Conservation (phyloP, 129 eudicot species). For the Centrapalus pauciflorus region DNA sequence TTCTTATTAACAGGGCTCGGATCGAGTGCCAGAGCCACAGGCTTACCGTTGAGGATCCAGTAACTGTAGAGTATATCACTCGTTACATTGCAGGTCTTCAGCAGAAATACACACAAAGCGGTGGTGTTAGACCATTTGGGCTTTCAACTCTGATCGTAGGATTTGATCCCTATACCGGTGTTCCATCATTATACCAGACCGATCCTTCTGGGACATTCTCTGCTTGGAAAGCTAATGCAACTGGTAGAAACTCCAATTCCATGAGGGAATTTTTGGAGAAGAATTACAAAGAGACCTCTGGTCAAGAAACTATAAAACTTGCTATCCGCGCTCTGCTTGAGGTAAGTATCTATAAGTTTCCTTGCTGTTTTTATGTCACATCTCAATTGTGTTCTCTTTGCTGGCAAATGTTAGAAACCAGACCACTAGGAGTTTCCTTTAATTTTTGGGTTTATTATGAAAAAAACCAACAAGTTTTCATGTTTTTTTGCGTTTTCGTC, state of each 20-base stretch:
- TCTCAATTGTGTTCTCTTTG: no score
- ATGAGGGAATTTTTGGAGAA: slow-evolving; percentile 69
- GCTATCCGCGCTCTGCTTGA: slow-evolving; percentile 78
- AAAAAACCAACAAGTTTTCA: no score
- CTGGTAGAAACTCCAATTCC: slow-evolving; percentile 83
- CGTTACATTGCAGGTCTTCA: slow-evolving; percentile 90
- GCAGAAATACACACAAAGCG: slow-evolving; percentile 87
- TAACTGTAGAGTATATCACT: slow-evolving; percentile 80
- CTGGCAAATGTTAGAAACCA: no score
- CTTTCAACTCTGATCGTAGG: slow-evolving; percentile 86
- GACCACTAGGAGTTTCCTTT: no score
- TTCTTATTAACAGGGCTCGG: slow-evolving; percentile 65
- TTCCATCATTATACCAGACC: slow-evolving; percentile 75
- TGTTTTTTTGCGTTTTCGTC: no score
- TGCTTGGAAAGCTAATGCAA: slow-evolving; percentile 89
- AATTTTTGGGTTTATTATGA: no score
- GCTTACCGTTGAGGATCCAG: slow-evolving; percentile 83
- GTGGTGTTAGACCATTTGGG: slow-evolving; percentile 91
- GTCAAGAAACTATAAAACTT: slow-evolving; percentile 71
- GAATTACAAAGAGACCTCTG: slow-evolving; percentile 81
- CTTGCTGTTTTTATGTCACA: background rate
- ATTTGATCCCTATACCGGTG: slow-evolving; percentile 64
- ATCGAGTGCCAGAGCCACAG: slow-evolving; percentile 78
- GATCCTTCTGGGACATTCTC: slow-evolving; percentile 91
- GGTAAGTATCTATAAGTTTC: slow-evolving; percentile 28